These are phyloP conservation scores for Iodosphaeria phyllophila DNA, from an alignment of 2,329 filamentous ascomycete species.

Conservation along the genomic window DNA sequence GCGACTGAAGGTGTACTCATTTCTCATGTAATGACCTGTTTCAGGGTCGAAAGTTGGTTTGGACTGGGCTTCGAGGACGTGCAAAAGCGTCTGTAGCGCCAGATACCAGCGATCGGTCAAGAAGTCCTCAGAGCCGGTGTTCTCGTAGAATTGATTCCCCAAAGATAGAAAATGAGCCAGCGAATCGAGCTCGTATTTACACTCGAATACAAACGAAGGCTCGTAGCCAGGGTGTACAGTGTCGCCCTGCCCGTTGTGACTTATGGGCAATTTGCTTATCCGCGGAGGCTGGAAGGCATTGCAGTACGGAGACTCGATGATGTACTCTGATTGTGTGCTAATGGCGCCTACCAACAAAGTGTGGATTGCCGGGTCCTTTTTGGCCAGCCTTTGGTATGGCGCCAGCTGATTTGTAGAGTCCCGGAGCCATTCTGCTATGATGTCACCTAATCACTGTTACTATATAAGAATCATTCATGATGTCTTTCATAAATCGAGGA, in stretches of 20 bases:
- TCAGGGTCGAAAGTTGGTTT: constrained; percentile 58
- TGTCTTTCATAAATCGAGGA: not conserved
- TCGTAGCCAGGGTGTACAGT: constrained; percentile 75
- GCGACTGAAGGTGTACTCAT: constrained; percentile 78
- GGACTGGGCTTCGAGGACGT: constrained; percentile 62
- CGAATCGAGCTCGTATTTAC: constrained; percentile 97
- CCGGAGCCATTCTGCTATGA: constrained; percentile 81
- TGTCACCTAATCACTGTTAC: constrained; percentile 30
- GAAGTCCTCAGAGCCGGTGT: constrained; percentile 63
- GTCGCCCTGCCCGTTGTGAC: constrained; percentile 68
- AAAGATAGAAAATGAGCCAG: constrained; percentile 79
- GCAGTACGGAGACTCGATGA: constrained; percentile 90
- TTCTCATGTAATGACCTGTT: constrained; percentile 44
- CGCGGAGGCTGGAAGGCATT: constrained; percentile 95
- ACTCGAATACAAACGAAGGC: constrained; percentile 75
- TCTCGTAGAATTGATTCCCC: constrained; percentile 68
- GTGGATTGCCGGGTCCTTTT: constrained; percentile 60
- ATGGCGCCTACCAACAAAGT: constrained; percentile 79
- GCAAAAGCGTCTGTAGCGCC: constrained; percentile 57
- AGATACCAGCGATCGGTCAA: constrained; percentile 60
- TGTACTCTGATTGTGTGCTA: constrained; percentile 88
- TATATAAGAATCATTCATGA: not conserved
- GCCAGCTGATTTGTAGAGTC: constrained; percentile 87
- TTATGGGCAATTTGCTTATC: constrained; percentile 53
- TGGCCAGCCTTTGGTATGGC: constrained; percentile 74